These are phyloP conservation scores for Prunus davidiana DNA, from an alignment of 306 rosid species.

Conservation along the genomic window DNA sequence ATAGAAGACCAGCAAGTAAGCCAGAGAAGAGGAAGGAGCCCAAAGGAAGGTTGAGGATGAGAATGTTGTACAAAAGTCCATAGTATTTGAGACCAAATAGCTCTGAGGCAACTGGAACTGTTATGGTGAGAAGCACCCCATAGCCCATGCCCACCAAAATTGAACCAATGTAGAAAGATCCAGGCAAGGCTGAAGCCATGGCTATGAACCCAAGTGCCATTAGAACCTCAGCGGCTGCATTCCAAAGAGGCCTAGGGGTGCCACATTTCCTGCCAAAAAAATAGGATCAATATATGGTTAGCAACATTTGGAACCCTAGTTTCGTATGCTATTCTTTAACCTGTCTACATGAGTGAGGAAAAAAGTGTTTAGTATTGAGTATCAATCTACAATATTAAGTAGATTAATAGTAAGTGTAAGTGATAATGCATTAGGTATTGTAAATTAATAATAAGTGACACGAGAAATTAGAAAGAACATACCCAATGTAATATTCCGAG, in stretches of 20 bases:
- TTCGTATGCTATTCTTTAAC: background rate
- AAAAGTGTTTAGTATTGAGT: background rate
- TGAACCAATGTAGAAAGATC: constrained; percentile 6
- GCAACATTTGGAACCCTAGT: background rate
- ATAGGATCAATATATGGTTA: background rate
- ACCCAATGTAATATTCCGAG: constrained; percentile 2
- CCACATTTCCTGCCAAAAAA: background rate
- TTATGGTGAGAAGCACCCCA: constrained; percentile 6
- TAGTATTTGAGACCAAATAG: constrained; percentile 18
- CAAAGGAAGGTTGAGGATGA: constrained; percentile 14
- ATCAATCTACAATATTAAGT: background rate
- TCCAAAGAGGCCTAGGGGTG: constrained; percentile 15
- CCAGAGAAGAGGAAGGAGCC: constrained; percentile 21
- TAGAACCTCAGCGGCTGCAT: background rate
- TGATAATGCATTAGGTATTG: background rate
- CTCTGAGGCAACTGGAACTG: constrained; percentile 11
- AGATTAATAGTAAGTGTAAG: no score
- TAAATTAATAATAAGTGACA: background rate
- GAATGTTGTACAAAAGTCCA: constrained; percentile 10
- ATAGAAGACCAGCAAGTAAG: constrained; percentile 7
- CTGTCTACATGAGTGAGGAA: background rate
- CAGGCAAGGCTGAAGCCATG: constrained; percentile 4
- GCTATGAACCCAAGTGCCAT: constrained; percentile 1
- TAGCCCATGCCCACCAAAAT: constrained; percentile 3
- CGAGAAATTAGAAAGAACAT: background rate